Evolutionary conservation across 768 basidiomycete genomes (phyloP).

Genomic region (Collybiopsis luxurians): DNA sequence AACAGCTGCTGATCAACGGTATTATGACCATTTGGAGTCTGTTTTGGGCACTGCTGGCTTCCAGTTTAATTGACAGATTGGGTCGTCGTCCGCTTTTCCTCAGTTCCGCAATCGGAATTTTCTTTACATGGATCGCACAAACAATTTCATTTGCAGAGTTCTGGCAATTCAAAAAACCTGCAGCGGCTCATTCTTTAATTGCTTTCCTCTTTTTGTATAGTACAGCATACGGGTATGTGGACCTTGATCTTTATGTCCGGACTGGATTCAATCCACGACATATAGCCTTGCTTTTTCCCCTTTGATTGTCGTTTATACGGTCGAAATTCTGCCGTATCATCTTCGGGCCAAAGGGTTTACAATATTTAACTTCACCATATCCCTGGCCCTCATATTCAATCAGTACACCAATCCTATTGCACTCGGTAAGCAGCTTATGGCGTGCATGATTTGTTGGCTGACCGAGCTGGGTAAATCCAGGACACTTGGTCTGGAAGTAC

Average conservation of each 20-base stretch:
- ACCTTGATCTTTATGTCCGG: no score
- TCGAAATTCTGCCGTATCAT: constrained; percentile 64
- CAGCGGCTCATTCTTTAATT: constrained; percentile 47
- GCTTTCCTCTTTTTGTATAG: constrained; percentile 61
- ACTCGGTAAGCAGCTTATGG: constrained; percentile 28
- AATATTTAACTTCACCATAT: constrained; percentile 48
- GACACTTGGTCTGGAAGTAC: constrained; percentile 31
- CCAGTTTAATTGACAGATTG: constrained; percentile 48
- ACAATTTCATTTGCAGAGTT: constrained; percentile 43
- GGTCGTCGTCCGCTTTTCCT: constrained; percentile 54
- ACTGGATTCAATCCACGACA: no score
- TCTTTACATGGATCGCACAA: constrained; percentile 46
- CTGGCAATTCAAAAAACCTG: constrained; percentile 21
- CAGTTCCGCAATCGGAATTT: constrained; percentile 35
- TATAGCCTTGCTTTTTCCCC: constrained; percentile 53
- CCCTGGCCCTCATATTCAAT: constrained; percentile 54
- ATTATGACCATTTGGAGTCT: constrained; percentile 61
- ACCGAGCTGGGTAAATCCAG: not conserved
- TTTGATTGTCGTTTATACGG: constrained; percentile 50
- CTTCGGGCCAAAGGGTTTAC: constrained; percentile 63
- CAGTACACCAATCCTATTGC: constrained; percentile 62
- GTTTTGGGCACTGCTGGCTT: constrained; percentile 45
- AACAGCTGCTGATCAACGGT: constrained; percentile 59
- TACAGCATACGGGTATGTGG: constrained; percentile 44
- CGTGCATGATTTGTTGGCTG: not conserved